Evolutionary conservation across 139 green algal species (phyloP).

Genomic region (Chlamydomonas urium): DNA sequence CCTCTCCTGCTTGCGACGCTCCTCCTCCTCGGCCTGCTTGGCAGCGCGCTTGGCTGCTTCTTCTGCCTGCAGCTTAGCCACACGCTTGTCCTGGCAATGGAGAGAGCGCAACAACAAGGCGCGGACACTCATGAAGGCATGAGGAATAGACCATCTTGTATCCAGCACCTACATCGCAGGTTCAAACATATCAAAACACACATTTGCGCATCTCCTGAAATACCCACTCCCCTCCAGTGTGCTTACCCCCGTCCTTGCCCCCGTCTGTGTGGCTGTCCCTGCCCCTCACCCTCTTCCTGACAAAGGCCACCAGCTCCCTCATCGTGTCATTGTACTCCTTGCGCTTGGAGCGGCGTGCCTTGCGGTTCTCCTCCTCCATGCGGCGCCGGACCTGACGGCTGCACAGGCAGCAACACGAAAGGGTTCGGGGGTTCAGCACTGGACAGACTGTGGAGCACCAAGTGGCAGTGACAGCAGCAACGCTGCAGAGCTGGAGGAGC

Average conservation of each 20-base stretch:
- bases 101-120: too few relatives aligned
- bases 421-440: too few relatives aligned
- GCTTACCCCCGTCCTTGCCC: too few relatives aligned
- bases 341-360: conserved; percentile 43
- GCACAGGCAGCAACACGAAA: not conserved
- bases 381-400: conserved; percentile 62
- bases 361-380: conserved; percentile 94
- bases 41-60: conserved; percentile 37
- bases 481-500: not conserved
- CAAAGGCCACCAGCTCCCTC: conserved; percentile 79
- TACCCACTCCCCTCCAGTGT: too few relatives aligned
- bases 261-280: too few relatives aligned
- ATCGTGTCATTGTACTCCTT: conserved; percentile 81
- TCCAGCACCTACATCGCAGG: too few relatives aligned
- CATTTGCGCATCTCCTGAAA: too few relatives aligned
- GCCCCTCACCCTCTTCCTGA: conserved; percentile 86
- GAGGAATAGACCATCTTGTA: too few relatives aligned
- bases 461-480: too few relatives aligned
- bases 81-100: conserved; percentile 9
- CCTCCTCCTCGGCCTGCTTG: conserved; percentile 35
- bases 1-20: conserved; percentile 32
- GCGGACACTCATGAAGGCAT: too few relatives aligned
- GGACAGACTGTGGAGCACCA: too few relatives aligned
- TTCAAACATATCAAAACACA: too few relatives aligned
- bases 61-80: conserved; percentile 29